Evolutionary conservation across 2,329 filamentous ascomycete genomes (phyloP).

Genomic region (Cladosporium oxysporum): DNA sequence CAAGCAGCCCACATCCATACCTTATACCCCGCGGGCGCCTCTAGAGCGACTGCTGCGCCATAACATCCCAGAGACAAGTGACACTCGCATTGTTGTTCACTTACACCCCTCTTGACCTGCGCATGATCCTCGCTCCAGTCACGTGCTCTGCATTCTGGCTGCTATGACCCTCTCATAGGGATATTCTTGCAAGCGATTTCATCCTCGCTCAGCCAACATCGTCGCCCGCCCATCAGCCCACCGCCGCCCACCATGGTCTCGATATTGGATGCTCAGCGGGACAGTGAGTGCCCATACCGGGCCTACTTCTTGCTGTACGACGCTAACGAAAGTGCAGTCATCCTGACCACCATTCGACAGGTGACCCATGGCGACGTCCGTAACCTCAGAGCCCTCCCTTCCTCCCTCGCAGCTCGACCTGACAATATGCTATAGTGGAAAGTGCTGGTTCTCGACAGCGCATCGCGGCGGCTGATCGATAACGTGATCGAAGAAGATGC

Average conservation of each 20-base stretch:
- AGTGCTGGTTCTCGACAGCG: conserved; percentile 85
- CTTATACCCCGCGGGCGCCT: conserved; percentile 1
- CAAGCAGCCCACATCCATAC: background rate
- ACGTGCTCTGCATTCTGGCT: background rate
- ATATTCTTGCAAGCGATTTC: background rate
- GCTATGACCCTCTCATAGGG: conserved; percentile 11
- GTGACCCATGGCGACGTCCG: conserved; percentile 72
- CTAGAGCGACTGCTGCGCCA: background rate
- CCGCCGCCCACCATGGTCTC: conserved; percentile 67
- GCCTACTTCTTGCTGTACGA: background rate
- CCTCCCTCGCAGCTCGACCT: conserved; percentile 24
- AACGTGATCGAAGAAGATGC: conserved; percentile 94
- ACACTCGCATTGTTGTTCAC: background rate
- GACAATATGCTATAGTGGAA: conserved; percentile 71
- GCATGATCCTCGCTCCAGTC: background rate
- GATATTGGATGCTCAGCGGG: conserved; percentile 80
- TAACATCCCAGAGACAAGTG: background rate
- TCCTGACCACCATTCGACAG: conserved; percentile 71
- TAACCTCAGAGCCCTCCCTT: background rate
- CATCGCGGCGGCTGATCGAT: conserved; percentile 80
- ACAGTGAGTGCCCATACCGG: conserved; percentile 54
- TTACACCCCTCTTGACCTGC: background rate
- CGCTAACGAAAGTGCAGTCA: conserved; percentile 54
- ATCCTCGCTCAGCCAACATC: conserved; percentile 2
- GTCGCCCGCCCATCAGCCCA: background rate